Evolutionary conservation across 108 stramenopile genomes (phyloP).

Genomic region (Schizochytrium sp.): DNA sequence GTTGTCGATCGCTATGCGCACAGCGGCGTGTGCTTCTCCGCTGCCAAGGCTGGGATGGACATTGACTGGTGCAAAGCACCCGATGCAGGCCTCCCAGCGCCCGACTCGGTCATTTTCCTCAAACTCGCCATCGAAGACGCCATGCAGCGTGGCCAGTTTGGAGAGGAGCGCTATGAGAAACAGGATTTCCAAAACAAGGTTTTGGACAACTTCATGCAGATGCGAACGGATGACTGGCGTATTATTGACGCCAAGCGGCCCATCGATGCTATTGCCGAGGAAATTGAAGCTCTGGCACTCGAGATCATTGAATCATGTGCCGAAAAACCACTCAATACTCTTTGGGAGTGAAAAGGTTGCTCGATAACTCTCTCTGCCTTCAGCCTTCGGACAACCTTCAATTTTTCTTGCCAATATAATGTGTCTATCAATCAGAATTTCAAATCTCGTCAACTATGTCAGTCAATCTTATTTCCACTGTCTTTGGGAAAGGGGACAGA

Average conservation of each 20-base stretch:
- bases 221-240: slow-evolving; percentile 55
- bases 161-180: slow-evolving; percentile 76
- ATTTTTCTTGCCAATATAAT: too few species aligned
- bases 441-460: too few species aligned
- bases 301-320: not conserved
- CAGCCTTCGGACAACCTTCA: too few species aligned
- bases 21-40: slow-evolving; percentile 96
- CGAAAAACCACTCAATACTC: not conserved
- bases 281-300: slow-evolving; percentile 45
- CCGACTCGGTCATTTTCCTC: slow-evolving; percentile 95
- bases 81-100: slow-evolving; percentile 94
- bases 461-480: too few species aligned
- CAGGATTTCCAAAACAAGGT: slow-evolving; percentile 65
- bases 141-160: slow-evolving; percentile 90
- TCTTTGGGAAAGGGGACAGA: too few species aligned
- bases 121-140: slow-evolving; percentile 89
- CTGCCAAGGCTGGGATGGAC: slow-evolving; percentile 82
- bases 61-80: slow-evolving; percentile 91
- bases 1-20: slow-evolving; percentile 68
- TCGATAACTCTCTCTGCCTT: not conserved
- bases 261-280: slow-evolving; percentile 62
- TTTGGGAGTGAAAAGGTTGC: not conserved
- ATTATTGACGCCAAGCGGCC: slow-evolving; percentile 61
- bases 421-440: too few species aligned
- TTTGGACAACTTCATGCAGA: slow-evolving; percentile 61